Conservation (phyloP, 2,329 filamentous ascomycete species). For the Sporothrix pseudoabietina region DNA sequence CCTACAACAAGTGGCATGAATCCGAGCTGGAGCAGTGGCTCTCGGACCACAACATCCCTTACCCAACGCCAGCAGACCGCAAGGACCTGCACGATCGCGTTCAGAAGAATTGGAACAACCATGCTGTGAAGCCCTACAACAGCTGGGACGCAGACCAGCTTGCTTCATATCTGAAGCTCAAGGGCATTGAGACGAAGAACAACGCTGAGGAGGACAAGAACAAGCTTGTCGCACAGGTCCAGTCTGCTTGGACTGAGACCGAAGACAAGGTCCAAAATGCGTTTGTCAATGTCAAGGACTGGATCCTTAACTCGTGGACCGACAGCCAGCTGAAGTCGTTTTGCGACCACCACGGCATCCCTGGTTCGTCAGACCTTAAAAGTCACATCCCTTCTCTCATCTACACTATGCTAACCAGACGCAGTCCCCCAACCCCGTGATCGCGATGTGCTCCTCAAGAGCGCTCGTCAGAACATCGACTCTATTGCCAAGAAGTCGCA, state of each 20-base stretch:
- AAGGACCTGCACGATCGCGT: constrained; percentile 94
- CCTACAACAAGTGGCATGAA: constrained; percentile 99
- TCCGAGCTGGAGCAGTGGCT: constrained; percentile 97
- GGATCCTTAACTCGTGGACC: constrained; percentile 94
- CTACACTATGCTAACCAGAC: not conserved
- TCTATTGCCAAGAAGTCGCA: constrained; percentile 70
- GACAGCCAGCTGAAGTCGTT: constrained; percentile 94
- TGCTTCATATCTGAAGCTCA: constrained; percentile 65
- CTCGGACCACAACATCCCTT: constrained; percentile 85
- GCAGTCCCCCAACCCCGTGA: constrained; percentile 79
- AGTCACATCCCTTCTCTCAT: not conserved
- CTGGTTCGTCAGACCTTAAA: constrained; percentile 47
- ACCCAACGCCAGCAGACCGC: constrained; percentile 86
- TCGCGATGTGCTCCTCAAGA: constrained; percentile 77
- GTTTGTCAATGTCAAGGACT: constrained; percentile 75
- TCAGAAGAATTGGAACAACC: constrained; percentile 82
- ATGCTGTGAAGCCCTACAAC: constrained; percentile 73
- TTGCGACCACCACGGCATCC: constrained; percentile 83
- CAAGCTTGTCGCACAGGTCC: constrained; percentile 68
- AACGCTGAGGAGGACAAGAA: constrained; percentile 69
- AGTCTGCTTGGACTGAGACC: constrained; percentile 74
- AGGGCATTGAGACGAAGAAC: constrained; percentile 70
- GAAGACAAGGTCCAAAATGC: constrained; percentile 74
- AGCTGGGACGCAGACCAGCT: constrained; percentile 74
- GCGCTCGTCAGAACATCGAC: constrained; percentile 81